These are phyloP conservation scores for Tetrastigma voinierianum DNA, from an alignment of 164 flowering plant genomes.

Conservation along the genomic window DNA sequence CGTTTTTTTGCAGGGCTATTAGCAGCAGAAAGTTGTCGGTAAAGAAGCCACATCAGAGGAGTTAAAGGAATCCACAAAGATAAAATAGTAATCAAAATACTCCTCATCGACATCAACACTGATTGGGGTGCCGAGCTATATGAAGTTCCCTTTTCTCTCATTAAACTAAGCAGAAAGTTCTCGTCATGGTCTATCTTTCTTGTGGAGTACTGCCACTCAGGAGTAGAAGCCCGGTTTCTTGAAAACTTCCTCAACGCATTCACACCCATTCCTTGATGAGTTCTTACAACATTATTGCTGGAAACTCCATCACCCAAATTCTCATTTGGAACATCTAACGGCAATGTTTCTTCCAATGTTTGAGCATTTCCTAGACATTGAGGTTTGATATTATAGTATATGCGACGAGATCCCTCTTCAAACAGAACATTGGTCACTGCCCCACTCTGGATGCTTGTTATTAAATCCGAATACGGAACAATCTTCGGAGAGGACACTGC, in stretches of 20 bases:
- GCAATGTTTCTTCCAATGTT: slow-evolving; percentile 20
- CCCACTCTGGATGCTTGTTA: slow-evolving; percentile 65
- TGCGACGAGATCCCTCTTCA: slow-evolving; percentile 89
- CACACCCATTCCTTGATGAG: slow-evolving; percentile 4
- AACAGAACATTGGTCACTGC: slow-evolving; percentile 66
- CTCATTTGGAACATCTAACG: slow-evolving; percentile 16
- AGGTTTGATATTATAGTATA: slow-evolving; percentile 51
- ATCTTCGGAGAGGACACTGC: slow-evolving; percentile 58
- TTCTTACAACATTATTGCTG: slow-evolving; percentile 14
- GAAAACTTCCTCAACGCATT: slow-evolving; percentile 27
- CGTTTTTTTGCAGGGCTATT: slow-evolving; percentile 88
- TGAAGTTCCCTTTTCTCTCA: slow-evolving; percentile 79
- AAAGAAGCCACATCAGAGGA: slow-evolving; percentile 94
- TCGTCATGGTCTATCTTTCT: slow-evolving; percentile 93
- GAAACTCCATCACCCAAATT: slow-evolving; percentile 20
- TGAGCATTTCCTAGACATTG: slow-evolving; percentile 19
- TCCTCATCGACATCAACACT: slow-evolving; percentile 54
- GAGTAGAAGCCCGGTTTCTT: slow-evolving; percentile 29
- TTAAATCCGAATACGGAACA: slow-evolving; percentile 85
- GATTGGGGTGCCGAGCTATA: slow-evolving; percentile 93
- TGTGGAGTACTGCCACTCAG: slow-evolving; percentile 80
- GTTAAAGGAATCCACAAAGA: slow-evolving; percentile 88
- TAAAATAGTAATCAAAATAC: slow-evolving; percentile 65
- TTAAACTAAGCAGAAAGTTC: slow-evolving; percentile 75
- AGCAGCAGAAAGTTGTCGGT: slow-evolving; percentile 80